These are phyloP conservation scores for Yarrowia alimentaria DNA, from an alignment of 805 yeast species.

Conservation along the genomic window DNA sequence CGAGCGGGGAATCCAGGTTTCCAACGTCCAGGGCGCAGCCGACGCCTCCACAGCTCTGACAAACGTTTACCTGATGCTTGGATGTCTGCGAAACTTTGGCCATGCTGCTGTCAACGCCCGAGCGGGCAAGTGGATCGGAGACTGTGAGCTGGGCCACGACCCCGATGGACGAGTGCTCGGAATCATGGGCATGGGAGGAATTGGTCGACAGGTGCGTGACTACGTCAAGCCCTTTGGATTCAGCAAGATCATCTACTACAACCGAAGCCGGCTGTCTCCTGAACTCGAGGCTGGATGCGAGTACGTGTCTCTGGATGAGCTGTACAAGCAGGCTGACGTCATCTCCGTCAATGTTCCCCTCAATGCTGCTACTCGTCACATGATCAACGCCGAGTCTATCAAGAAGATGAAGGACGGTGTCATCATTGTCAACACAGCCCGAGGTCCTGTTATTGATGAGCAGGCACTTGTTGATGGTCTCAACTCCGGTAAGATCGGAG, in stretches of 20 bases:
- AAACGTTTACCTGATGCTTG: conserved; percentile 59
- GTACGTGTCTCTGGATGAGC: conserved; percentile 68
- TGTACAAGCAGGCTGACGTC: conserved; percentile 61
- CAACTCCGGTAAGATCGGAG: conserved; percentile 48
- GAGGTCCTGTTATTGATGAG: conserved; percentile 61
- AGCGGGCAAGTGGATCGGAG: conserved; percentile 67
- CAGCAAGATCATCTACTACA: conserved; percentile 65
- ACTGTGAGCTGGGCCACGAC: conserved; percentile 63
- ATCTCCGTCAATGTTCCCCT: conserved; percentile 75
- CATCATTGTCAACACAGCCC: conserved; percentile 54
- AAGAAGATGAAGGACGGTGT: conserved; percentile 52
- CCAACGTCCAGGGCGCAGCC: conserved; percentile 65
- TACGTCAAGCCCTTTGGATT: conserved; percentile 78
- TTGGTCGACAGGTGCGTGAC: conserved; percentile 76
- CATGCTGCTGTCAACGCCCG: conserved; percentile 53
- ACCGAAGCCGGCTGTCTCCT: conserved; percentile 56
- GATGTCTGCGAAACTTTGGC: conserved; percentile 68
- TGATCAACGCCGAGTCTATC: conserved; percentile 46
- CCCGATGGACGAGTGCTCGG: conserved; percentile 78
- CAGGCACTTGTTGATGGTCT: conserved; percentile 46
- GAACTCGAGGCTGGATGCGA: conserved; percentile 69
- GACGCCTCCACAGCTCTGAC: conserved; percentile 72
- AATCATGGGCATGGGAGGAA: conserved; percentile 84
- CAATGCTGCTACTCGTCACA: conserved; percentile 65
- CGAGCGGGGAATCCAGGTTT: conserved; percentile 55